These are phyloP conservation scores for Boletus coccyginus DNA, from an alignment of 768 basidiomycete species.

Conservation along the genomic window DNA sequence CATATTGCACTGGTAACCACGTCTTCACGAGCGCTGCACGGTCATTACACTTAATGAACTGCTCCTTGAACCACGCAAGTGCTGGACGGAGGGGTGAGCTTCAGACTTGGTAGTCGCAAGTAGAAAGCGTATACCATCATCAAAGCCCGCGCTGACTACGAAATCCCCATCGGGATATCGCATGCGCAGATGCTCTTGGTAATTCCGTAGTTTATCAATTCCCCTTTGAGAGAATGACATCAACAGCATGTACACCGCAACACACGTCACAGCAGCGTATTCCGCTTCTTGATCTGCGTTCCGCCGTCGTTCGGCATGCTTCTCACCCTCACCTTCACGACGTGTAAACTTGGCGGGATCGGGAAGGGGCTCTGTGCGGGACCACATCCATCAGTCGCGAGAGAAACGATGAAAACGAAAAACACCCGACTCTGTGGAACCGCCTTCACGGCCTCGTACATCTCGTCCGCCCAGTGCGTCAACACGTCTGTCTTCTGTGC, in stretches of 20 bases:
- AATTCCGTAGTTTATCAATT: constrained; percentile 75
- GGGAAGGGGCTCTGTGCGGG: constrained; percentile 64
- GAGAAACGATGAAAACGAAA: background rate
- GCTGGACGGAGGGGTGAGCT: constrained; percentile 40
- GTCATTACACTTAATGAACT: constrained; percentile 93
- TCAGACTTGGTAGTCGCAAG: constrained; percentile 3
- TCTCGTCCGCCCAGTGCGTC: constrained; percentile 92
- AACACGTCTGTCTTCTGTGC: constrained; percentile 96
- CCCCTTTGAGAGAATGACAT: constrained; percentile 94
- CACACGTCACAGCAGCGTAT: constrained; percentile 79
- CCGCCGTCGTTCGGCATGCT: constrained; percentile 63
- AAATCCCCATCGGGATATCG: constrained; percentile 73
- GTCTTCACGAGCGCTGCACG: constrained; percentile 86
- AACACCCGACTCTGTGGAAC: constrained; percentile 71
- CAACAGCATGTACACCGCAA: constrained; percentile 86
- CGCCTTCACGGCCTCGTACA: constrained; percentile 86
- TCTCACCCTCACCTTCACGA: constrained; percentile 70
- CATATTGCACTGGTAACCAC: constrained; percentile 80
- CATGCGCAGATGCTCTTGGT: constrained; percentile 83
- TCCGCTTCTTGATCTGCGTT: constrained; percentile 79
- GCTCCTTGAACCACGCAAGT: constrained; percentile 85
- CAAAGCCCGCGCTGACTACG: constrained; percentile 74
- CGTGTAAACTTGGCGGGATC: constrained; percentile 74
- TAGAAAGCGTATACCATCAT: constrained; percentile 53
- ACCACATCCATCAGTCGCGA: constrained; percentile 1